Evolutionary conservation across 164 flowering plant genomes (phyloP).

Genomic region (Chloranthus sessilifolius): DNA sequence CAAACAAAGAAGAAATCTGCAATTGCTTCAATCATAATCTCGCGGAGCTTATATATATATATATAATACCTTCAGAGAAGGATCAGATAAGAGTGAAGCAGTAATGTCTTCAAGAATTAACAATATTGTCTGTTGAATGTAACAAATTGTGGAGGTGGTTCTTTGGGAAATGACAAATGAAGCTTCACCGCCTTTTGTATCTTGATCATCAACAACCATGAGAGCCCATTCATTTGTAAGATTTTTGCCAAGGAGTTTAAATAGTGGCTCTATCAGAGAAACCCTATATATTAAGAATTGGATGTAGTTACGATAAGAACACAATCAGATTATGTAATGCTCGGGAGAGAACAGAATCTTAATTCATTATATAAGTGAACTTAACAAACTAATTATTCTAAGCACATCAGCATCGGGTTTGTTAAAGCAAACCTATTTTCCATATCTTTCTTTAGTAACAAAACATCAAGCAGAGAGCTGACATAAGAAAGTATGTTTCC

Average conservation of each 20-base stretch:
- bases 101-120: slow-evolving; percentile 59
- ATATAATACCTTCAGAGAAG: slow-evolving; percentile 33
- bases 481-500: slow-evolving; percentile 35
- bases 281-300: slow-evolving; percentile 29
- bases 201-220: slow-evolving; percentile 16
- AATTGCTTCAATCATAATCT: too few relatives aligned
- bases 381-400: not conserved
- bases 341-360: slow-evolving; percentile 1
- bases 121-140: slow-evolving; percentile 59
- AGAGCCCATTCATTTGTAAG: slow-evolving; percentile 40
- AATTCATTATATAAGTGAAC: not conserved
- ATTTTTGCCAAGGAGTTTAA: slow-evolving; percentile 46
- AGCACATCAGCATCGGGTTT: not conserved
- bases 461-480: slow-evolving; percentile 74
- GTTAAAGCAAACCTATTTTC: slow-evolving; percentile 43
- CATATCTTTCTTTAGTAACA: slow-evolving; percentile 75
- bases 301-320: not conserved
- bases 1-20: too few relatives aligned
- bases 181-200: slow-evolving; percentile 22
- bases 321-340: too few relatives aligned
- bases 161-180: slow-evolving; percentile 31
- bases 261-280: slow-evolving; percentile 56
- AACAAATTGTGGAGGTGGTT: slow-evolving; percentile 14
- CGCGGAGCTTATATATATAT: too few relatives aligned
- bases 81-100: slow-evolving; percentile 27